Percentiles rank a stretch among this genome's conserved stretches.
These are phyloP conservation scores for Syzygium syzygioides DNA, from an alignment of 441 rosid species.

Conservation along the genomic window DNA sequence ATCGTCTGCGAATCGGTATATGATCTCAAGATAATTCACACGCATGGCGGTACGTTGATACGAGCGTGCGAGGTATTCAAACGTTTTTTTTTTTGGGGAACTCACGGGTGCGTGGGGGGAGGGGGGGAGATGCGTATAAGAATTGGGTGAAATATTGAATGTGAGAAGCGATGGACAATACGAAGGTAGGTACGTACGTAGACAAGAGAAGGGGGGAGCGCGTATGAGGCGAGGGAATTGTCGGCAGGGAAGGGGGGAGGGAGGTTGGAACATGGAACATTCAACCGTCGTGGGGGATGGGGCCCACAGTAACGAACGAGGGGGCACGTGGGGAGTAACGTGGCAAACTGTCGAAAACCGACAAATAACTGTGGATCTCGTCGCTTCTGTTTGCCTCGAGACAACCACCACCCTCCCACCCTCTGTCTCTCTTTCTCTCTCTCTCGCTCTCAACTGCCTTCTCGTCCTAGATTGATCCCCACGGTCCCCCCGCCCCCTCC, in stretches of 20 bases:
- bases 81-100: no score
- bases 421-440: not conserved
- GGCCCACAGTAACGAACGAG: slow-evolving; percentile 14
- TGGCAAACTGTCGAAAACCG: slow-evolving; percentile 52
- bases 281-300: not conserved
- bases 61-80: no score
- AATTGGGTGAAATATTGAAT: no score
- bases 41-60: not conserved
- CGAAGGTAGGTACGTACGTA: not conserved
- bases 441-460: not conserved
- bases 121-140: no score
- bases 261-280: not conserved
- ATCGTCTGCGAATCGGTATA: not conserved
- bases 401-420: not conserved
- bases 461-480: not conserved
- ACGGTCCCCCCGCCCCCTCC: not conserved
- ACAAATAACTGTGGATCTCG: slow-evolving; percentile 25
- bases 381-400: slow-evolving; percentile 10
- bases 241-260: not conserved
- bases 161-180: not conserved
- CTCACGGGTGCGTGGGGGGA: no score
- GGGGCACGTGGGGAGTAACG: slow-evolving; percentile 29
- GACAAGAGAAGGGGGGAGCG: not conserved
- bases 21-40: no score
- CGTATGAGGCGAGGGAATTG: not conserved